These are phyloP conservation scores for Eucalyptus globulus DNA, from an alignment of 345 rosid genomes.

Conservation along the genomic window DNA sequence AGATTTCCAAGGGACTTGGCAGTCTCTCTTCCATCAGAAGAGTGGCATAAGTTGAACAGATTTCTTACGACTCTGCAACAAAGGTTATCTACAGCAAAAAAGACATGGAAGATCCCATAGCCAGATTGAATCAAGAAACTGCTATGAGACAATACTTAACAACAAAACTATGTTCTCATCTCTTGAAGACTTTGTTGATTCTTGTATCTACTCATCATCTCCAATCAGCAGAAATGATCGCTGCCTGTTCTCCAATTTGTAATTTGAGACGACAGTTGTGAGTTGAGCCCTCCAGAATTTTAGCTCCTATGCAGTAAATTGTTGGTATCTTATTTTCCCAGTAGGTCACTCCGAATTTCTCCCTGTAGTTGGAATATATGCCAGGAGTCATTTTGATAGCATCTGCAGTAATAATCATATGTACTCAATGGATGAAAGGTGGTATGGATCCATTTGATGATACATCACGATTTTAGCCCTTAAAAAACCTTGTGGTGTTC, in stretches of 20 bases:
- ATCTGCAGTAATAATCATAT: not conserved
- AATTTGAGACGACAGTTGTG: too few species aligned
- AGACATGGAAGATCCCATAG: conserved; percentile 77
- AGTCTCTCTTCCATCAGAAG: conserved; percentile 46
- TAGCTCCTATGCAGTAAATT: not conserved
- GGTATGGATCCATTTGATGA: too few species aligned
- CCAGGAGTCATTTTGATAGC: not conserved
- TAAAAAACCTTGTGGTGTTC: too few species aligned
- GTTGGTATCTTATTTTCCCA: not conserved
- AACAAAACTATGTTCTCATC: conserved; percentile 37
- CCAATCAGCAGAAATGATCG: too few species aligned
- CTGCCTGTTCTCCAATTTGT: too few species aligned
- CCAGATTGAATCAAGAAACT: conserved; percentile 75
- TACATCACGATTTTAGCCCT: too few species aligned
- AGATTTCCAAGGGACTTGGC: conserved; percentile 12
- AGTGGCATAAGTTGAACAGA: conserved; percentile 57
- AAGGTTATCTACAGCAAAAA: conserved; percentile 64
- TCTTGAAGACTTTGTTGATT: not conserved
- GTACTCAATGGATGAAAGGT: too few species aligned
- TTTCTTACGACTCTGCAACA: conserved; percentile 49
- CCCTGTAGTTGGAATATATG: not conserved
- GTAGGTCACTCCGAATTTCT: not conserved
- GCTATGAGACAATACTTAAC: conserved; percentile 66
- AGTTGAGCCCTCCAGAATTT: too few species aligned
- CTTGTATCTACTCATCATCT: too few species aligned